Conservation (phyloP, 176 grass and related monocot species). For the Puya raimondii region DNA sequence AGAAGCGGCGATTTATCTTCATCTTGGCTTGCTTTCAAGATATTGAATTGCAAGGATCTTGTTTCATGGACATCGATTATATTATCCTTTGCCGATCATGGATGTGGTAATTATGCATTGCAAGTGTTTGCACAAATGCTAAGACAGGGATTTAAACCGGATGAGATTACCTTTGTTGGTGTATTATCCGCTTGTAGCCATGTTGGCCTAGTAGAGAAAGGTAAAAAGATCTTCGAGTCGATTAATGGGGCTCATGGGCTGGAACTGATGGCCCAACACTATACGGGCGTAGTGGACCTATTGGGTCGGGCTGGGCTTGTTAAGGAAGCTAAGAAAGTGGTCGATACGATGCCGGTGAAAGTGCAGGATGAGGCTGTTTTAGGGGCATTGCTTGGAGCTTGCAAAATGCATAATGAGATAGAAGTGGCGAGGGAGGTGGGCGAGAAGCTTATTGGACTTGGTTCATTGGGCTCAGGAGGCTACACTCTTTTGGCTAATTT, state of each 20-base stretch:
- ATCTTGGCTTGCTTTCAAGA: conserved; percentile 19
- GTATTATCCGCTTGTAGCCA: conserved; percentile 25
- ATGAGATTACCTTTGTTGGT: conserved; percentile 7
- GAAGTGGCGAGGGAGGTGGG: conserved; percentile 11
- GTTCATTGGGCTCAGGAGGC: conserved; percentile 14
- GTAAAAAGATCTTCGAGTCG: conserved; percentile 15
- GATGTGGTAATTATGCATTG: conserved; percentile 14
- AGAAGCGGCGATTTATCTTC: conserved; percentile 17
- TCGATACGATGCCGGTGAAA: neutral
- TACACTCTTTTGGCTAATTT: conserved; percentile 41
- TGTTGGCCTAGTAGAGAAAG: conserved; percentile 15
- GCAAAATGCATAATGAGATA: conserved; percentile 3
- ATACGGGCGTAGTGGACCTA: conserved; percentile 17
- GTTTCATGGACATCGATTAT: conserved; percentile 28
- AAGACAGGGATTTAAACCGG: conserved; percentile 9
- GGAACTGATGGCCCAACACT: conserved; percentile 14
- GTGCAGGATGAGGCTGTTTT: conserved; percentile 18
- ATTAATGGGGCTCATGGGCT: neutral
- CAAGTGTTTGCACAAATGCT: conserved; percentile 15
- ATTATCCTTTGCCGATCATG: conserved; percentile 16
- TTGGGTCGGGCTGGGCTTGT: conserved; percentile 16
- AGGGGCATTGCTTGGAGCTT: conserved; percentile 18
- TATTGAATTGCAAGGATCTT: conserved; percentile 10
- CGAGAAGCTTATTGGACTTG: conserved; percentile 18
- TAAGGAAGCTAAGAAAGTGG: conserved; percentile 12